Evolutionary conservation across 345 rosid genomes (phyloP).

Genomic region (Ricinus communis): DNA sequence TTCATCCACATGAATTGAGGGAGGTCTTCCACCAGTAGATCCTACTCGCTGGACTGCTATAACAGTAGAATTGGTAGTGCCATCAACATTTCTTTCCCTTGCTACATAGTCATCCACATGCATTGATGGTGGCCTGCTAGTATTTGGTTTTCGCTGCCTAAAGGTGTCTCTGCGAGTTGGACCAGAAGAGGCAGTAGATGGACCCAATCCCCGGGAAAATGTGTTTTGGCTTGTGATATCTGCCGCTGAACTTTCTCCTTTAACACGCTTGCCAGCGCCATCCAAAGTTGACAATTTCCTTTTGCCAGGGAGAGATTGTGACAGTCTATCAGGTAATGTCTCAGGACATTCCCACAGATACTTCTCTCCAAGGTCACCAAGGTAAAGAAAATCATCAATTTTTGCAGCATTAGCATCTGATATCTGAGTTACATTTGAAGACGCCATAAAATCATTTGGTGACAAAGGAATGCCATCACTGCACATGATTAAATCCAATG

Average conservation of each 20-base stretch:
- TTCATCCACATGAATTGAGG: constrained; percentile 99
- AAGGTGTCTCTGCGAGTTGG: constrained; percentile 79
- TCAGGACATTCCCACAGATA: constrained; percentile 98
- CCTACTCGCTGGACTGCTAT: constrained; percentile 79
- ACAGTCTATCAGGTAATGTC: constrained; percentile 77
- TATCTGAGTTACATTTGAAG: constrained; percentile 42
- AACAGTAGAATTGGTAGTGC: constrained; percentile 68
- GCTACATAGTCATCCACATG: constrained; percentile 99
- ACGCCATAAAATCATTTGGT: constrained; percentile 28
- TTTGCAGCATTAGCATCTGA: constrained; percentile 40
- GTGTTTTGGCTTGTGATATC: constrained; percentile 58
- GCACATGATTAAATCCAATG: constrained; percentile 45
- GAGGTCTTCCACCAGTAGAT: constrained; percentile 94
- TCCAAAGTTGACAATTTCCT: constrained; percentile 72
- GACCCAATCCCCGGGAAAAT: constrained; percentile 63
- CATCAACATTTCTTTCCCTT: constrained; percentile 85
- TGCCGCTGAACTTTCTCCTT: constrained; percentile 65
- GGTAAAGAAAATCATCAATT: constrained; percentile 52
- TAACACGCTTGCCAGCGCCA: constrained; percentile 61
- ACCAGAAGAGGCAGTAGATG: constrained; percentile 61
- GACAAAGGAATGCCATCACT: constrained; percentile 27
- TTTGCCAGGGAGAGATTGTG: constrained; percentile 60
- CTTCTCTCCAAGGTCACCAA: constrained; percentile 62
- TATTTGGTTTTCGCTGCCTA: constrained; percentile 93
- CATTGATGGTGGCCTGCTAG: constrained; percentile 99